These are phyloP conservation scores for Torulaspora globosa DNA, from an alignment of 1,139 yeast species.

Conservation along the genomic window DNA sequence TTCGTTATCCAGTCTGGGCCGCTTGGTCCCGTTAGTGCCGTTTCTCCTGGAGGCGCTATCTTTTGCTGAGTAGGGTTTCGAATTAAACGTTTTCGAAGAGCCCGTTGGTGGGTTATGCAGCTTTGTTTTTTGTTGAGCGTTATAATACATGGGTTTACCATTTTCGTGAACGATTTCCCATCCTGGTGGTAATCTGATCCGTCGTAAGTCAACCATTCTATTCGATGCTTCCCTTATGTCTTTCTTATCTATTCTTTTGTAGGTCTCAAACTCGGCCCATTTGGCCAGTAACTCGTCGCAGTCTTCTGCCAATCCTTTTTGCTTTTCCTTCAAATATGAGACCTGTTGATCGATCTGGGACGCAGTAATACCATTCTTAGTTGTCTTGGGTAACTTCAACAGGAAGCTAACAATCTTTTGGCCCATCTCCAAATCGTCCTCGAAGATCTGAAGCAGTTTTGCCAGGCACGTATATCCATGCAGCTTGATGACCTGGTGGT, in stretches of 20 bases:
- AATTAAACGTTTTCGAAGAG: conserved; percentile 19
- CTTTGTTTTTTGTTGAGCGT: conserved; percentile 32
- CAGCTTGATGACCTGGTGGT: conserved; percentile 60
- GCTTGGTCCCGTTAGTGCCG: conserved; percentile 7
- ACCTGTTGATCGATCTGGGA: conserved; percentile 71
- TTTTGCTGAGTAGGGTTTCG: conserved; percentile 4
- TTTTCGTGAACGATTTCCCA: conserved; percentile 37
- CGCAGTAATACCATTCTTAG: conserved; percentile 75
- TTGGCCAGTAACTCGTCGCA: conserved; percentile 51
- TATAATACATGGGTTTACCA: conserved; percentile 35
- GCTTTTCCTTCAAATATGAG: conserved; percentile 40
- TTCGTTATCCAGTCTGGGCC: conserved; percentile 23
- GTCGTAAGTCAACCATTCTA: conserved; percentile 29
- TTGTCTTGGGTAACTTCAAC: conserved; percentile 71
- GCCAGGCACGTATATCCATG: conserved; percentile 87
- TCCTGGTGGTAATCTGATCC: conserved; percentile 35
- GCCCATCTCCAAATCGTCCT: conserved; percentile 37
- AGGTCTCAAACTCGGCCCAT: conserved; percentile 77
- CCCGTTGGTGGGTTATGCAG: conserved; percentile 31
- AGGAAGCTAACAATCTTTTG: conserved; percentile 54
- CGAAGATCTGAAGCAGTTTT: conserved; percentile 48
- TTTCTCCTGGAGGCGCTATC: conserved; percentile 1
- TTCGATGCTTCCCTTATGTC: conserved; percentile 25
- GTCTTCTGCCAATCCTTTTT: conserved; percentile 39
- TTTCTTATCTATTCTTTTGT: conserved; percentile 57